Evolutionary conservation across 2,329 filamentous ascomycete genomes (phyloP).

Genomic region (Bisporella sp.): DNA sequence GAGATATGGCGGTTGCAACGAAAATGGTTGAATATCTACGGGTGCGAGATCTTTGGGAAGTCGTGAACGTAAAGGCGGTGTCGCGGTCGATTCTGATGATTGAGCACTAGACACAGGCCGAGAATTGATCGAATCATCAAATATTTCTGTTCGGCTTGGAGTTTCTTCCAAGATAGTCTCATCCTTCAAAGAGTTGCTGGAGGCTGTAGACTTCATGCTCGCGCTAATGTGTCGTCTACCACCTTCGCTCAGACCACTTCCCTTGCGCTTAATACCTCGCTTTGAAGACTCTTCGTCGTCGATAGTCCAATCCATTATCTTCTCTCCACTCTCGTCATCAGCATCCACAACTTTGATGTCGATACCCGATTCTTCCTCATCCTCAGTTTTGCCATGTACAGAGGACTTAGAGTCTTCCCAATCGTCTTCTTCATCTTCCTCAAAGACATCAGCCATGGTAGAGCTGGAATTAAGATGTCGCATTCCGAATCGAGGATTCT

Average conservation of each 20-base stretch:
- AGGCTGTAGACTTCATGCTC: slow-evolving; percentile 39
- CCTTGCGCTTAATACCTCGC: slow-evolving; percentile 34
- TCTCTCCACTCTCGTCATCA: slow-evolving; percentile 31
- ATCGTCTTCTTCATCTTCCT: slow-evolving; percentile 67
- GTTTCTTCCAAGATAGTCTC: slow-evolving; percentile 44
- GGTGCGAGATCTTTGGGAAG: slow-evolving; percentile 38
- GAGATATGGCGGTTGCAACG: slow-evolving; percentile 35
- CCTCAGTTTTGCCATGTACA: slow-evolving; percentile 27
- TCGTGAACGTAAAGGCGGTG: slow-evolving; percentile 22
- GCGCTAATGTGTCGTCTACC: slow-evolving; percentile 29
- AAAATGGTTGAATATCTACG: slow-evolving; percentile 40
- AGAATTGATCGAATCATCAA: slow-evolving; percentile 31
- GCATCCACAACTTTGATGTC: slow-evolving; percentile 39
- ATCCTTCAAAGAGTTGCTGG: slow-evolving; percentile 44
- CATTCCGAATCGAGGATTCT: slow-evolving; percentile 53
- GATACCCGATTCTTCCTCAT: slow-evolving; percentile 32
- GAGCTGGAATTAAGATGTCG: slow-evolving; percentile 59
- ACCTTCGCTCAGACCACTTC: slow-evolving; percentile 39
- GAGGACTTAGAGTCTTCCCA: slow-evolving; percentile 29
- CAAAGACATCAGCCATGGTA: slow-evolving; percentile 81
- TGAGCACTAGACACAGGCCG: slow-evolving; percentile 25
- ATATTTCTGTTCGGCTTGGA: slow-evolving; percentile 31
- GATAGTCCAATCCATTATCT: slow-evolving; percentile 33
- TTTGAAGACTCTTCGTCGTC: slow-evolving; percentile 27
- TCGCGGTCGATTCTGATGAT: slow-evolving; percentile 28